These are phyloP conservation scores for Auricularia auricula-judae DNA, from an alignment of 768 basidiomycete species.

Conservation along the genomic window DNA sequence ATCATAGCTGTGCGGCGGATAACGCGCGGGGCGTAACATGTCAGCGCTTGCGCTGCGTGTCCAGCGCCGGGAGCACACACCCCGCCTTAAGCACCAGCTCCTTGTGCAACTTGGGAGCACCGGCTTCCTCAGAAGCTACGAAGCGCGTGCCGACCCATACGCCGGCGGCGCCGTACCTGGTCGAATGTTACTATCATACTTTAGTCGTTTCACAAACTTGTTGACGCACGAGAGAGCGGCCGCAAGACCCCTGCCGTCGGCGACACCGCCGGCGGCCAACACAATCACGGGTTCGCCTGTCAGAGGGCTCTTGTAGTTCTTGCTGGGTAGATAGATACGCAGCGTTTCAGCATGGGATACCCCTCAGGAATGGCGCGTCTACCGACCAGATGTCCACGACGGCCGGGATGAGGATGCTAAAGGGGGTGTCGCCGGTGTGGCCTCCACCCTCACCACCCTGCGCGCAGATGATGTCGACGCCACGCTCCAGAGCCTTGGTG, in stretches of 20 bases:
- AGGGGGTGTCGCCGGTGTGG: conserved; percentile 75
- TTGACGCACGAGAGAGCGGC: conserved; percentile 48
- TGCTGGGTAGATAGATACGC: conserved; percentile 13
- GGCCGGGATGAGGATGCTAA: conserved; percentile 72
- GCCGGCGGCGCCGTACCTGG: conserved; percentile 69
- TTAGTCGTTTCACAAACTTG: conserved; percentile 6
- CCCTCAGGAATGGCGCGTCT: conserved; percentile 9
- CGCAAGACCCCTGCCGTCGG: conserved; percentile 73
- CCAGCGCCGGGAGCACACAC: not conserved
- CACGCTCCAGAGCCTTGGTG: conserved; percentile 53
- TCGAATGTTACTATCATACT: conserved; percentile 15
- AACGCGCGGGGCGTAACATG: not conserved
- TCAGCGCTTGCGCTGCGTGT: not conserved
- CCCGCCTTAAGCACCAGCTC: conserved; percentile 54
- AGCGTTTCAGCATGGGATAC: not conserved
- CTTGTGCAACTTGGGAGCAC: conserved; percentile 66
- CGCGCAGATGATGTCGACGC: conserved; percentile 86
- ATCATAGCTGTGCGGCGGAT: conserved; percentile 32
- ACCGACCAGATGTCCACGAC: conserved; percentile 59
- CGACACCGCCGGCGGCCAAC: conserved; percentile 77
- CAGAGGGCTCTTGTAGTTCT: conserved; percentile 54
- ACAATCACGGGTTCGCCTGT: conserved; percentile 69
- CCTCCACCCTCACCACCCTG: conserved; percentile 85
- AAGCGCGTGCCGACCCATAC: conserved; percentile 88
- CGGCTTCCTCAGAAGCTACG: conserved; percentile 72